Evolutionary conservation across 305 asterid species (phyloP).

Genomic region (Fraxinus albicans): DNA sequence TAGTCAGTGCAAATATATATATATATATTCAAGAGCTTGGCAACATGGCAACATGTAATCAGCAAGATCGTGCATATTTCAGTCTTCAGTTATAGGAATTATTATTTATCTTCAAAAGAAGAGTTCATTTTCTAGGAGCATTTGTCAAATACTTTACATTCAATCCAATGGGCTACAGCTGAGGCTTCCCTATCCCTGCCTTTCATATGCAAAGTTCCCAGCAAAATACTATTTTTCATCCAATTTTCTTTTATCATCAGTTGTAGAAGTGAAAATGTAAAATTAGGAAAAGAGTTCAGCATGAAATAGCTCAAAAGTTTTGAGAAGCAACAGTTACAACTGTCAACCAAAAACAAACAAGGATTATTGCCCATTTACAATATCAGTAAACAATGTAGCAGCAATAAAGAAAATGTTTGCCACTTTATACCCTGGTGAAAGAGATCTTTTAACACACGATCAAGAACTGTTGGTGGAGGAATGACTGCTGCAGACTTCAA

Average conservation of each 20-base stretch:
- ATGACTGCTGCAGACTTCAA: constrained; percentile 72
- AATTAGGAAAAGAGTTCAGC: background rate
- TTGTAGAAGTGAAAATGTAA: background rate
- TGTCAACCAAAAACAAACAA: background rate
- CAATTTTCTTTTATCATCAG: background rate
- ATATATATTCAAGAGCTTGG: background rate
- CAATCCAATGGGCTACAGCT: background rate
- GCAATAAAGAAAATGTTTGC: constrained; percentile 1
- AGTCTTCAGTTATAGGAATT: constrained; percentile 5
- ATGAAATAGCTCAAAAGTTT: constrained; percentile 4
- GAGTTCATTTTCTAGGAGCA: background rate
- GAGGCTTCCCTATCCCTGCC: background rate
- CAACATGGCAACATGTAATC: background rate
- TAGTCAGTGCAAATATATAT: background rate
- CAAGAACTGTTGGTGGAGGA: constrained; percentile 99
- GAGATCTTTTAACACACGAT: constrained; percentile 92
- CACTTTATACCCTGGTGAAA: constrained; percentile 66
- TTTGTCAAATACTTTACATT: background rate
- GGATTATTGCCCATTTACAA: constrained; percentile 6
- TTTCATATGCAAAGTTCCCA: background rate
- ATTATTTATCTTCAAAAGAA: constrained; percentile 16
- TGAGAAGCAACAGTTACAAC: constrained; percentile 20
- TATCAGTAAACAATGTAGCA: constrained; percentile 14
- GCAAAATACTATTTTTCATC: constrained; percentile 4
- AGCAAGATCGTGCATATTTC: constrained; percentile 12